Evolutionary conservation across 23 red algal species (phyloP).

Genomic region (Gracilaria domingensis): DNA sequence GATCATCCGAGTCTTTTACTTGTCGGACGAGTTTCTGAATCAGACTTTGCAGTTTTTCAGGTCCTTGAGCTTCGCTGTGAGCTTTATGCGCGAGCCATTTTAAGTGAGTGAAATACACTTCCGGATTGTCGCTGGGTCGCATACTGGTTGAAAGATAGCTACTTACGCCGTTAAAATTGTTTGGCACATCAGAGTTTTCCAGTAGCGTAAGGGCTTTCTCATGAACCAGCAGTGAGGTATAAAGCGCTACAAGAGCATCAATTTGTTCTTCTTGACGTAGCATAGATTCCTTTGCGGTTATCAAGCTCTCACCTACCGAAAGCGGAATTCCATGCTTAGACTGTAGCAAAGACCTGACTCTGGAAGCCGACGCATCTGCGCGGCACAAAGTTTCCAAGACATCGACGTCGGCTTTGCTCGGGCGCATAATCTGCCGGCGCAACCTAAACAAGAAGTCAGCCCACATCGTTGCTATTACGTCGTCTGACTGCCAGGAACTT

Average conservation of each 20-base stretch:
- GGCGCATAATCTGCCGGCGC: slow-evolving; percentile 52
- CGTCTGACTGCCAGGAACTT: slow-evolving; percentile 40
- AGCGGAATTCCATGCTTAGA: slow-evolving; percentile 53
- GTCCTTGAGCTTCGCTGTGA: slow-evolving; percentile 41
- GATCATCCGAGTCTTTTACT: slow-evolving; percentile 38
- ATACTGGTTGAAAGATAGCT: slow-evolving; percentile 56
- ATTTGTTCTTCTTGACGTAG: slow-evolving; percentile 62
- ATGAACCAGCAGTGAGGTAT: slow-evolving; percentile 58
- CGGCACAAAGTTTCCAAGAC: slow-evolving; percentile 67
- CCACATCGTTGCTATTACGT: slow-evolving; percentile 61
- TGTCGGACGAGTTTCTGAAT: slow-evolving; percentile 26
- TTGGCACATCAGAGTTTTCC: slow-evolving; percentile 51
- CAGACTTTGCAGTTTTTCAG: slow-evolving; percentile 37
- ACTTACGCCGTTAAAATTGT: slow-evolving; percentile 42
- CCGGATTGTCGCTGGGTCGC: slow-evolving; percentile 43
- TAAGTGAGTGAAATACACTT: slow-evolving; percentile 50
- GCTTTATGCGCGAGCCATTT: slow-evolving; percentile 51
- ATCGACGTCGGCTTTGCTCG: slow-evolving; percentile 48
- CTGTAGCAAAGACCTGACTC: slow-evolving; percentile 39
- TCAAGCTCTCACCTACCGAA: slow-evolving; percentile 39
- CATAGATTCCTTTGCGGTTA: slow-evolving; percentile 31
- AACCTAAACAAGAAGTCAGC: slow-evolving; percentile 71
- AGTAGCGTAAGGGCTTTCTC: slow-evolving; percentile 63
- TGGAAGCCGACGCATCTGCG: slow-evolving; percentile 46
- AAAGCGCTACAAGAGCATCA: slow-evolving; percentile 59